These are phyloP conservation scores for Coleophoma crateriformis DNA, from an alignment of 2,329 filamentous ascomycete species.

Conservation along the genomic window DNA sequence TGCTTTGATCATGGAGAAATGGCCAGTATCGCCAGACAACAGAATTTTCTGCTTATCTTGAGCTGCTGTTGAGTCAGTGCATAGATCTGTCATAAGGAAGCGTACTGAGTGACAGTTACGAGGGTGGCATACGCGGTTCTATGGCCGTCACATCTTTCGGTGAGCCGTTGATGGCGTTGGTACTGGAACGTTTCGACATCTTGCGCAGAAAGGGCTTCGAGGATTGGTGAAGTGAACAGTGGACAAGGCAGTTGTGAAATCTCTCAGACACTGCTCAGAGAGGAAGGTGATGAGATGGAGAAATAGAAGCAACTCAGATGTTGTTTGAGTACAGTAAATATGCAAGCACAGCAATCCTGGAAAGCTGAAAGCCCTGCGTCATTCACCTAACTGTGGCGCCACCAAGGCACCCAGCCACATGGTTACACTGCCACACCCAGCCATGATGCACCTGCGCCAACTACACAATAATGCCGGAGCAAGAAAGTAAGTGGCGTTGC, in stretches of 20 bases:
- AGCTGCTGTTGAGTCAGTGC: slow-evolving; percentile 31
- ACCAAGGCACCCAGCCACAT: no score
- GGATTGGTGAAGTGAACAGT: background rate
- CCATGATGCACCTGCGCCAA: no score
- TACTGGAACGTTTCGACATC: slow-evolving; percentile 61
- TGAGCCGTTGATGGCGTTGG: slow-evolving; percentile 40
- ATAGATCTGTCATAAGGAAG: no score
- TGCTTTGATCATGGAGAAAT: slow-evolving; percentile 64
- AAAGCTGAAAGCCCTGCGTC: no score
- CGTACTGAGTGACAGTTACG: background rate
- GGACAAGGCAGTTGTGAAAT: background rate
- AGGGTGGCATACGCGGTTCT: slow-evolving; percentile 34
- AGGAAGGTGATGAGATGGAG: background rate
- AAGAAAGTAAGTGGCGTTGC: no score
- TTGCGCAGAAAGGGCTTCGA: slow-evolving; percentile 7
- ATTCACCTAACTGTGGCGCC: no score
- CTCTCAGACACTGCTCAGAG: background rate
- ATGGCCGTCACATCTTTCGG: slow-evolving; percentile 35
- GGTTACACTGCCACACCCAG: no score
- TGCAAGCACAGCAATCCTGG: no score
- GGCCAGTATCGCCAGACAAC: slow-evolving; percentile 62
- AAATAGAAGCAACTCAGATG: background rate
- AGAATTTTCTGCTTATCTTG: slow-evolving; percentile 73
- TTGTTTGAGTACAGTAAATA: no score
- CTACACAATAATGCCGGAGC: no score